Percentiles rank a stretch among this genome's conserved stretches.
Conservation (phyloP, 2,329 filamentous ascomycete species). For the Parastagonospora nodorum region DNA sequence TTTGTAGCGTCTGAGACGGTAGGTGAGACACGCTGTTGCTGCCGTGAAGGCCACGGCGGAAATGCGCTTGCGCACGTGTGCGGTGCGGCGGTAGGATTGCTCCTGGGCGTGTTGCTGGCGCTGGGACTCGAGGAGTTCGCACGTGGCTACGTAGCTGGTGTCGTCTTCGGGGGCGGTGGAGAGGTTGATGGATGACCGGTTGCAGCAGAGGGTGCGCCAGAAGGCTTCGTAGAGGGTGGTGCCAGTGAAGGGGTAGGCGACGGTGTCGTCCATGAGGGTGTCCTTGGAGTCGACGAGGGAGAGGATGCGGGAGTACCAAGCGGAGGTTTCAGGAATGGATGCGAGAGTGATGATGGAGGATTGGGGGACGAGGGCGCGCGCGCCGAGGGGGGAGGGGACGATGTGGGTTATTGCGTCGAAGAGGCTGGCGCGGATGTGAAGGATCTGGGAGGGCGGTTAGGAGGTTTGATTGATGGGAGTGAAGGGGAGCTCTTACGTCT, state of each 20-base stretch:
- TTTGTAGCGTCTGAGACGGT: too few relatives aligned
- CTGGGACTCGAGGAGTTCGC: background rate
- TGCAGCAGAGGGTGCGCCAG: constrained; percentile 8
- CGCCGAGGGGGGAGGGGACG: constrained; percentile 1
- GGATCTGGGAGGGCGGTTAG: background rate
- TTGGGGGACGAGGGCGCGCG: background rate
- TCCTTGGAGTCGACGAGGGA: background rate
- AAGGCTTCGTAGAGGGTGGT: constrained; percentile 4
- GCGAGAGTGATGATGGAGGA: background rate
- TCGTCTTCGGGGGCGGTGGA: background rate
- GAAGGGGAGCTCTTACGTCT: background rate
- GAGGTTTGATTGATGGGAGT: background rate
- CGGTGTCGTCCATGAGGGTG: background rate
- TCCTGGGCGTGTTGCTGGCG: background rate
- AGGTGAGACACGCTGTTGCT: too few relatives aligned
- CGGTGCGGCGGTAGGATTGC: too few relatives aligned
- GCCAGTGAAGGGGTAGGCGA: background rate
- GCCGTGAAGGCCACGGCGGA: too few relatives aligned
- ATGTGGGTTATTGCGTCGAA: constrained; percentile 1
- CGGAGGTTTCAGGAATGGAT: background rate
- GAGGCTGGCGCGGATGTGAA: background rate
- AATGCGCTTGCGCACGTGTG: too few relatives aligned
- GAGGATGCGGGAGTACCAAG: background rate
- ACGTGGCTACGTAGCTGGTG: background rate
- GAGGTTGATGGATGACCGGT: background rate